Evolutionary conservation across 2,329 filamentous ascomycete genomes (phyloP).

Genomic region (Westerdykella ornata): DNA sequence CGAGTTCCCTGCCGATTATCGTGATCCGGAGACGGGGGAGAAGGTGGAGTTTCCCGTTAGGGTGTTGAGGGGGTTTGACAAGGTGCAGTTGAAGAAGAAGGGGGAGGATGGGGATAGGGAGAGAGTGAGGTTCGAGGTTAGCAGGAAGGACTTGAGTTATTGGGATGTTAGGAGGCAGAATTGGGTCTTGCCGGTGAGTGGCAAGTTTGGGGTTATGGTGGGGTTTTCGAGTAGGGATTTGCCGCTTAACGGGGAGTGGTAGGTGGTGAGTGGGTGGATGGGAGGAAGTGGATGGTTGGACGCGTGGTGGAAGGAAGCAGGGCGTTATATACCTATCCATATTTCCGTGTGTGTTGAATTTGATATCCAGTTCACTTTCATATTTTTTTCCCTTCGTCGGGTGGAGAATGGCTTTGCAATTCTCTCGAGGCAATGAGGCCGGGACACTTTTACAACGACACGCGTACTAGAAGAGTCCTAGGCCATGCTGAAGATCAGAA

Average conservation of each 20-base stretch:
- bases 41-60: slow-evolving; percentile 51
- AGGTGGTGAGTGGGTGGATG: background rate
- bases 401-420: no score
- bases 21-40: slow-evolving; percentile 39
- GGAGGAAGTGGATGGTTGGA: no score
- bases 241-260: slow-evolving; percentile 28
- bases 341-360: no score
- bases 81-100: slow-evolving; percentile 31
- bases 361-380: no score
- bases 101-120: slow-evolving; percentile 14
- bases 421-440: no score
- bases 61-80: slow-evolving; percentile 41
- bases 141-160: slow-evolving; percentile 38
- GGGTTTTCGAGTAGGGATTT: slow-evolving; percentile 34
- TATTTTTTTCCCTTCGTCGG: no score
- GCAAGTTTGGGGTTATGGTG: slow-evolving; percentile 24
- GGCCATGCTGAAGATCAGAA: no score
- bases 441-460: no score
- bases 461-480: no score
- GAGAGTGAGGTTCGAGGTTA: slow-evolving; percentile 35
- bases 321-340: no score
- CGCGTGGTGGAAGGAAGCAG: no score
- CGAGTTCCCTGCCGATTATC: slow-evolving; percentile 41
- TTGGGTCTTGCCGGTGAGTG: slow-evolving; percentile 35
- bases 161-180: slow-evolving; percentile 38